A percentile compares a stretch with the other conserved stretches of the same genome.
phyloP scores from a whole-genome alignment of 1,139 yeast species.

The Hansenula lynferdii region DNA sequence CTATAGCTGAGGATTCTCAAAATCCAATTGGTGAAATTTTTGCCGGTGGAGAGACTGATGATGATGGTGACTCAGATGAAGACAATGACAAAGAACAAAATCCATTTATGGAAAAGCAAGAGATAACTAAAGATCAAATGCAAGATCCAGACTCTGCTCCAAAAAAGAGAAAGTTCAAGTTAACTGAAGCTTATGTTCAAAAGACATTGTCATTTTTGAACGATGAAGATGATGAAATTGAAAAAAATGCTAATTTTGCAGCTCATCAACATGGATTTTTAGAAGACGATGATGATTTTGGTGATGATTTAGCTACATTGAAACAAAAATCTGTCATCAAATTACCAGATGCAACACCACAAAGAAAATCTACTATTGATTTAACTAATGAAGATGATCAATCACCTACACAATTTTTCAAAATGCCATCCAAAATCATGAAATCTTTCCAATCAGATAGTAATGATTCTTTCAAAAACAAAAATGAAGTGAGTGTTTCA shows the following conservation, averaged over 20 bases:
- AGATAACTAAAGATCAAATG: constrained; percentile 11
- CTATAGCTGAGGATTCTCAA: constrained; percentile 51
- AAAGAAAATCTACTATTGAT: constrained; percentile 11
- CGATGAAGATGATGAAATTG: constrained; percentile 31
- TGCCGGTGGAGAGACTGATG: constrained; percentile 13
- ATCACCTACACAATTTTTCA: constrained; percentile 26
- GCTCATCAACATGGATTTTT: constrained; percentile 35
- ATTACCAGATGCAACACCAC: constrained; percentile 18
- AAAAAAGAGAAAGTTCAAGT: constrained; percentile 24
- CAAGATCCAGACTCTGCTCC: constrained; percentile 9
- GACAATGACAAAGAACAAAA: constrained; percentile 18
- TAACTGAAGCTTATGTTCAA: constrained; percentile 57
- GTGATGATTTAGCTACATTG: constrained; percentile 41
- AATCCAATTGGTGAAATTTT: constrained; percentile 18
- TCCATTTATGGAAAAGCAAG: constrained; percentile 16
- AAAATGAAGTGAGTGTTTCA: constrained; percentile 51
- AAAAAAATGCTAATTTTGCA: constrained; percentile 31
- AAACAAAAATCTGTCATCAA: constrained; percentile 42
- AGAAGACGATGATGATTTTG: constrained; percentile 23
- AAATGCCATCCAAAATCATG: constrained; percentile 41
- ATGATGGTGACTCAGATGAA: constrained; percentile 12
- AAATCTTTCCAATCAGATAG: constrained; percentile 41
- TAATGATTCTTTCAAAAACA: constrained; percentile 35
- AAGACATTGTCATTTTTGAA: constrained; percentile 59
- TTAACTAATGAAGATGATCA: constrained; percentile 30